Base-by-base conservation (phyloP, 306 rosid species). In the Prunus davidiana region DNA sequence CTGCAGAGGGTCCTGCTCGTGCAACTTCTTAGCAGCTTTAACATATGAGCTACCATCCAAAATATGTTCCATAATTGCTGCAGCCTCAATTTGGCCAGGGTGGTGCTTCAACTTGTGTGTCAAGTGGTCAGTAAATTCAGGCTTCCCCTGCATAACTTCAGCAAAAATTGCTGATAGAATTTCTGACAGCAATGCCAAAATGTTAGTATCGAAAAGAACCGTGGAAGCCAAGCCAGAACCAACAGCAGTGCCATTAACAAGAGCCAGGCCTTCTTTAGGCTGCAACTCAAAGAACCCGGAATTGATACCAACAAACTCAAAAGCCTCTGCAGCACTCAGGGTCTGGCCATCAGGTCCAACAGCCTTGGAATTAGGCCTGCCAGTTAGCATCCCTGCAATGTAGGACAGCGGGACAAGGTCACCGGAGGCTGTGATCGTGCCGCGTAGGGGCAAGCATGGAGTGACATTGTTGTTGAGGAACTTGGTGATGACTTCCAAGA, bases 51-150 rank as follows among this genome's bases (percentile, higher is more conserved):
- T 93, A 5, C 98, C 98, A 45, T 91, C 97, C 71, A 93, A 85
- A 78, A 93, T 84, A 67, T 93, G 97, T 57, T 94, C 98, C 98
- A 94, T 94, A 0, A 94, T 94, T 15, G 98, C 97, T 11, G 98
- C 98, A 8, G 98, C 97, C 28, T 94, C 98, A 50, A 94, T 94
- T 20, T 94, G 98, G 0, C 98, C 98, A 24, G 98, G 98, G 66
- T 94, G 98, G 64, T 94, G 98, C 80, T 94, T 94, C 58, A 91
- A 58, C 38, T 91, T 94, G 43, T 94, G 98, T 0, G 95, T 91
- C 91, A 94, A 86, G 77, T 94, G 94, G 28, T 94, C 98, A 0
- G 98, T 94, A 20, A 94, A 94, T 65, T 94, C 98, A 0, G 98
- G 97, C 76, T 94, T 91, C 15, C 98, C 97, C 51, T 88, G 93